Percentiles rank a stretch among this genome's conserved stretches.
These are phyloP conservation scores for Fonsecaea nubica DNA, from an alignment of 2,329 filamentous ascomycete genomes.

Conservation along the genomic window DNA sequence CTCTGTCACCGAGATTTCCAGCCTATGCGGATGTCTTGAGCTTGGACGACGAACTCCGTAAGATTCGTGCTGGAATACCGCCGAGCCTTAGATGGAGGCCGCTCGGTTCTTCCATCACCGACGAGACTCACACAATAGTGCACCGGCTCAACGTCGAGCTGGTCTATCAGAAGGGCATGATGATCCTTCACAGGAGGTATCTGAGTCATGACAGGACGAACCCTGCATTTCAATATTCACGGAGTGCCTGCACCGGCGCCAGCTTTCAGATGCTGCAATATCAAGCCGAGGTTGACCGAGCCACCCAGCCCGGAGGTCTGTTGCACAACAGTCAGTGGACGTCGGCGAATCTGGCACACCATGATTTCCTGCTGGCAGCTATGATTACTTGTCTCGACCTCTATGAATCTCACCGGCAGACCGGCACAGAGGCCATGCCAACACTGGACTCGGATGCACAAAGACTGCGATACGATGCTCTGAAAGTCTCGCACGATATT, in stretches of 20 bases:
- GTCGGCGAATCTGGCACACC: slow-evolving; percentile 61
- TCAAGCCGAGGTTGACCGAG: slow-evolving; percentile 57
- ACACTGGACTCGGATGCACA: slow-evolving; percentile 2
- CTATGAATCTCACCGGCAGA: slow-evolving; percentile 22
- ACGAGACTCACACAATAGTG: slow-evolving; percentile 58
- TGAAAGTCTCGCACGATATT: slow-evolving; percentile 18
- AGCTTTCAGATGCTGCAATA: slow-evolving; percentile 57
- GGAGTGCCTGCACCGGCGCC: slow-evolving; percentile 54
- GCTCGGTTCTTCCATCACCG: slow-evolving; percentile 49
- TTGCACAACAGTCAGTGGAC: slow-evolving; percentile 63
- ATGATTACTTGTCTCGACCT: slow-evolving; percentile 64
- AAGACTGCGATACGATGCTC: slow-evolving; percentile 10
- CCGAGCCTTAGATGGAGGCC: slow-evolving; percentile 22
- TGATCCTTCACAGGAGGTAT: slow-evolving; percentile 60
- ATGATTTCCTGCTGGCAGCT: slow-evolving; percentile 67
- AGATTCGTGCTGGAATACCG: slow-evolving; percentile 31
- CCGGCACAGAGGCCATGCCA: background rate
- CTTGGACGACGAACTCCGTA: slow-evolving; percentile 36
- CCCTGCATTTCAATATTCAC: slow-evolving; percentile 50
- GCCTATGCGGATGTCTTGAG: slow-evolving; percentile 34
- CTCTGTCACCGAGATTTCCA: slow-evolving; percentile 35
- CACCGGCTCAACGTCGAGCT: slow-evolving; percentile 59
- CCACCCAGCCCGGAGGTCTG: slow-evolving; percentile 60
- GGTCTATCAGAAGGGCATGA: slow-evolving; percentile 57
- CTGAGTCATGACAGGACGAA: slow-evolving; percentile 51